Conservation (phyloP, 1,139 yeast species). For the Nakaseomyces delphensis region DNA sequence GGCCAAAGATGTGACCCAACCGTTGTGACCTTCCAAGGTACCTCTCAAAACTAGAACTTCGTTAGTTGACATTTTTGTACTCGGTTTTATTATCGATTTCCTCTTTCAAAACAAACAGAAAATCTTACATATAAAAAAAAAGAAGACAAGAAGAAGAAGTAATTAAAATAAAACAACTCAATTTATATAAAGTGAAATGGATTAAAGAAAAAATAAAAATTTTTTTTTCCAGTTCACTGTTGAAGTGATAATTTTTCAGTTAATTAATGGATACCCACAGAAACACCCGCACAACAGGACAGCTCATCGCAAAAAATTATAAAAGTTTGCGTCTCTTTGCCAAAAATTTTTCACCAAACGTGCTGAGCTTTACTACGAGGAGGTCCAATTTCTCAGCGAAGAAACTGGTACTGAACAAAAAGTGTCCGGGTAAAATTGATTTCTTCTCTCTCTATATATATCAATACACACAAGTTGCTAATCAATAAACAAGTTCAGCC, state of each 20-base stretch:
- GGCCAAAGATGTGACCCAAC: slow-evolving; percentile 98
- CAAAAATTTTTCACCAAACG: slow-evolving; percentile 19
- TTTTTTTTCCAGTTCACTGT: not conserved
- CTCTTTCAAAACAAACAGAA: no score
- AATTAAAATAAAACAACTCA: not conserved
- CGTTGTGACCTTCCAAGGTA: slow-evolving; percentile 91
- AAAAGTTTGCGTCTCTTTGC: slow-evolving; percentile 9
- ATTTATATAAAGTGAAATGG: slow-evolving; percentile 6
- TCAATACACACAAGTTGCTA: no score
- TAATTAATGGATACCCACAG: no score
- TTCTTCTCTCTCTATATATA: not conserved
- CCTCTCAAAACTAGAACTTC: slow-evolving; percentile 99
- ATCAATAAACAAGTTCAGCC: no score
- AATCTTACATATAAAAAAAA: not conserved
- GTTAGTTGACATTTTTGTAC: slow-evolving; percentile 39
- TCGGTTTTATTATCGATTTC: slow-evolving; percentile 7
- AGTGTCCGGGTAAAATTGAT: not conserved
- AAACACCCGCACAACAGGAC: not conserved
- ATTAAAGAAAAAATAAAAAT: not conserved
- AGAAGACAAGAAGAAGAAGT: not conserved
- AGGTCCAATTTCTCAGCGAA: not conserved
- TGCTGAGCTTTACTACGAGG: slow-evolving; percentile 20
- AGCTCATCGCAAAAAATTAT: slow-evolving; percentile 5
- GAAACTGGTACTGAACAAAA: not conserved
- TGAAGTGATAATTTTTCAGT: no score